Base-by-base conservation (phyloP, 164 flowering plant genomes). In the Tinospora cordifolia region DNA sequence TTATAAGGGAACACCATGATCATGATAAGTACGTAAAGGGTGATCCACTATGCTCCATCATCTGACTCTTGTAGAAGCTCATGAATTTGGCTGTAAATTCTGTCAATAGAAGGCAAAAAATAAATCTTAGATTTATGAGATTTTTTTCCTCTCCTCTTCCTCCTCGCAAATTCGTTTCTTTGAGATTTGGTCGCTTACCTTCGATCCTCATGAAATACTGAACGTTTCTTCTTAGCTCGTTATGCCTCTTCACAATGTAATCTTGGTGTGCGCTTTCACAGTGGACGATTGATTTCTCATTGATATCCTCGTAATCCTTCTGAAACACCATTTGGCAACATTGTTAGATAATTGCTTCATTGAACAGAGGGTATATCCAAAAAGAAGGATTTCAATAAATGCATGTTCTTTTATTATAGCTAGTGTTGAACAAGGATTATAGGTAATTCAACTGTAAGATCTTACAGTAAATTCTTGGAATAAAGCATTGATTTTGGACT, bases 1-100 rank as follows among this genome's bases (percentile, higher is more conserved):
- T n/a, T n/a, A n/a, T n/a, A n/a, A n/a, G n/a, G n/a, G n/a, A n/a
- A n/a, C n/a, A n/a, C n/a, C n/a, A n/a, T n/a, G n/a, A n/a, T n/a
- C n/a, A n/a, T n/a, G n/a, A n/a, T n/a, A n/a, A n/a, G n/a, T n/a
- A n/a, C n/a, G n/a, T n/a, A n/a, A 68, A 63, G 44, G 65, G 34
- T 38, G 11, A 51, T 63, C 44, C 54, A 8, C 26, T 10, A 26
- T 71, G 67, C 38, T 67, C 77, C 59, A 44, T 26, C 47, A 49
- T 34, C 8, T 38, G 57, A 63, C 57, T 41, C 66, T 86, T 86
- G 73, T 86, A 86, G 72, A 74, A 77, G 80, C 88, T 87, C 90
- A 88, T 86, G 81, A 87, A 87, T 66, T 81, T 88, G 6, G 93
- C 93, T 63, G 82, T 87, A 36, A 84, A 88, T 76, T 87, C 90